Base-by-base conservation (phyloP, 495 filamentous ascomycete genomes). In the Penicillium subrubescens region DNA sequence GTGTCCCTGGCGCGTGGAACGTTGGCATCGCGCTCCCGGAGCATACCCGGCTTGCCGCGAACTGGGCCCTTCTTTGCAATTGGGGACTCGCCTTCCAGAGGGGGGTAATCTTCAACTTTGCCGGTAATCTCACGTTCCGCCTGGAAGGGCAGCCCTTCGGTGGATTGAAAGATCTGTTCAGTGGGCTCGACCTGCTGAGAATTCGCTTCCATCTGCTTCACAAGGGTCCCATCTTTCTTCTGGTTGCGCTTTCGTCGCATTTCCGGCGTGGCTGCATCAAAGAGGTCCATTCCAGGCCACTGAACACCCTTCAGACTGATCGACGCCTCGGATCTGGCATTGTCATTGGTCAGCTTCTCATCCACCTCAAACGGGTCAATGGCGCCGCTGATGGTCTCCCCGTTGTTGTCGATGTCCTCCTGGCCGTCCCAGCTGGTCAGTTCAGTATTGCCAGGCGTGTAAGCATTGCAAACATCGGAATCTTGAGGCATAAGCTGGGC, bases 261-360 rank as follows among this genome's bases (percentile, higher is more conserved):
- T 53, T 90, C 85, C 58, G 87, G 81, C 1, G 87, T 92, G 8
- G 93, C 93, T 12, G 92, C 89, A 71, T 97, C 93, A 69, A 96
- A 96, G 21, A 94, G 76, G 58, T 89, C 87, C 93, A 97, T 97
- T 10, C 93, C 93, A 5, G 90, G 90, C 82, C 87, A 96, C 52
- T 85, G 72, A 8, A 91, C 75, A 0, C 93, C 93, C 74, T 96
- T 97, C 62, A 97, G 79, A 56, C 75, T 71, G 50, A 72, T 58
- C 25, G 81, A 77, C 33, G 81, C 82, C 43, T 79, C 77, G n/a
- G 74, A 15, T 15, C 39, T 11, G 8, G 19, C 43, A 10, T 21
- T 72, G 17, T 37, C 57, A 4, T 55, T 27, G 25, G 25, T 52
- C 15, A 66, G 63, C 15, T 41, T 41, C 12, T 14, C 27, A n/a